Conservation (phyloP, 805 yeast species). For the Hanseniaspora vineae region DNA sequence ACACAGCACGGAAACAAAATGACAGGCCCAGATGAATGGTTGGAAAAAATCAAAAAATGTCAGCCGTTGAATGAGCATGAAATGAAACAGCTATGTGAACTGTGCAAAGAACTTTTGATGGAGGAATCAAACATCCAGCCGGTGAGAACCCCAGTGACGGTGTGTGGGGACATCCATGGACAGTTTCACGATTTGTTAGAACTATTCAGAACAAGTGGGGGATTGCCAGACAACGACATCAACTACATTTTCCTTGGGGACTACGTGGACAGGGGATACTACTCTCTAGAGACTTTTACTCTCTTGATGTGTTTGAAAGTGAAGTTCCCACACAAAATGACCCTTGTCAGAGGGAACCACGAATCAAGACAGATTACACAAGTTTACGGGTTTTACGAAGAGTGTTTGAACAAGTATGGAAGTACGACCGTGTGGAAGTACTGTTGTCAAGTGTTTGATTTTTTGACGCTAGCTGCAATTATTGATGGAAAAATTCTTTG, state of each 20-base stretch:
- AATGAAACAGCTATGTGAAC: conserved; percentile 92
- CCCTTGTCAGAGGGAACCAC: conserved; percentile 94
- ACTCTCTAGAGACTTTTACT: conserved; percentile 87
- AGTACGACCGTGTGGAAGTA: conserved; percentile 92
- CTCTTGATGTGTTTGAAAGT: conserved; percentile 87
- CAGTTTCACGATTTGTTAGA: conserved; percentile 93
- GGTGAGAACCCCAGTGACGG: conserved; percentile 85
- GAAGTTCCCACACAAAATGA: conserved; percentile 70
- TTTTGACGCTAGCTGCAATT: conserved; percentile 86
- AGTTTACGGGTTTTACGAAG: conserved; percentile 96
- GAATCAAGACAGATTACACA: conserved; percentile 97
- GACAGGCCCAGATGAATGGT: conserved; percentile 90
- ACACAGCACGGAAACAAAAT: background rate
- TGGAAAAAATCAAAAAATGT: conserved; percentile 85
- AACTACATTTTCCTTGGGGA: conserved; percentile 87
- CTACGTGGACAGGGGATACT: conserved; percentile 96
- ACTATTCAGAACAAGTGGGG: conserved; percentile 82
- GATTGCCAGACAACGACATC: conserved; percentile 63
- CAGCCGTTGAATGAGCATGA: conserved; percentile 79
- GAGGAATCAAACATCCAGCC: conserved; percentile 94
- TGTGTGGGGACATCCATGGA: conserved; percentile 96
- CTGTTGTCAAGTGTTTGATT: conserved; percentile 93
- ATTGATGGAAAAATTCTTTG: conserved; percentile 90
- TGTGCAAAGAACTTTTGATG: conserved; percentile 88
- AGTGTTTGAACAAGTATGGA: conserved; percentile 85